Percentiles rank a stretch among this genome's conserved stretches.
Evolutionary conservation across 2,329 filamentous ascomycete genomes (phyloP).

Genomic region (Neopestalotiopsis rosae): DNA sequence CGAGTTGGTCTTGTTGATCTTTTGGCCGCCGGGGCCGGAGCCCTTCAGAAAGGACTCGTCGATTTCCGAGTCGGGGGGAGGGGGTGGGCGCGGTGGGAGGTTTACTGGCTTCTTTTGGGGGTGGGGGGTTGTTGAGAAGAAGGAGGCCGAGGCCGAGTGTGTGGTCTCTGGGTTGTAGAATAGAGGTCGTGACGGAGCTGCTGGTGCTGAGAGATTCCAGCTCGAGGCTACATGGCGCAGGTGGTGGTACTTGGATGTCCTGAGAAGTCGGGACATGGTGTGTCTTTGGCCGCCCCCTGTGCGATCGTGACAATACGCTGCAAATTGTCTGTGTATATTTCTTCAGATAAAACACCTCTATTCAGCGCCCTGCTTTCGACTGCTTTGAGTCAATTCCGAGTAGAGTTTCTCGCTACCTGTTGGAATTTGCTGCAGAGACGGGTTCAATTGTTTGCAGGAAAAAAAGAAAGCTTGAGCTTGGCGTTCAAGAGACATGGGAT

Average conservation of each 20-base stretch:
- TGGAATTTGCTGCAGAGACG: neutral
- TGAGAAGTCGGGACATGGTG: constrained; percentile 13
- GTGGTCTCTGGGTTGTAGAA: neutral
- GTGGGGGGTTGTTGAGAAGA: constrained; percentile 7
- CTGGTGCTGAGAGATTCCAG: neutral
- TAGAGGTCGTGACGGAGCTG: neutral
- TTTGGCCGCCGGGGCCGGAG: constrained; percentile 91
- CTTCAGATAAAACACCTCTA: too few relatives aligned
- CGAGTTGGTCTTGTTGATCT: constrained; percentile 95
- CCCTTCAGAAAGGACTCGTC: constrained; percentile 89
- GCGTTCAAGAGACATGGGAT: neutral
- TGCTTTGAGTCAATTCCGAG: too few relatives aligned
- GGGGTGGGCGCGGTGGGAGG: constrained; percentile 76
- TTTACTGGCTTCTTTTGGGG: constrained; percentile 51
- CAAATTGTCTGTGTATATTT: too few relatives aligned
- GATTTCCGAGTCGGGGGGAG: constrained; percentile 79
- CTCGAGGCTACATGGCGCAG: constrained; percentile 4
- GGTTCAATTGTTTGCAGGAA: neutral
- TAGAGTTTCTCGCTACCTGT: too few relatives aligned
- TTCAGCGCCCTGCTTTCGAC: too few relatives aligned
- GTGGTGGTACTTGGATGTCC: neutral
- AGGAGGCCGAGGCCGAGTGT: neutral
- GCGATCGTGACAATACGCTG: neutral
- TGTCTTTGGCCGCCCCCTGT: neutral
- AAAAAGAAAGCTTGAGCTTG: neutral